Percentiles rank a stretch among this genome's conserved stretches.
Evolutionary conservation across 2,329 filamentous ascomycete species (phyloP).

Genomic region (Pseudopyrenochaeta lycopersici): DNA sequence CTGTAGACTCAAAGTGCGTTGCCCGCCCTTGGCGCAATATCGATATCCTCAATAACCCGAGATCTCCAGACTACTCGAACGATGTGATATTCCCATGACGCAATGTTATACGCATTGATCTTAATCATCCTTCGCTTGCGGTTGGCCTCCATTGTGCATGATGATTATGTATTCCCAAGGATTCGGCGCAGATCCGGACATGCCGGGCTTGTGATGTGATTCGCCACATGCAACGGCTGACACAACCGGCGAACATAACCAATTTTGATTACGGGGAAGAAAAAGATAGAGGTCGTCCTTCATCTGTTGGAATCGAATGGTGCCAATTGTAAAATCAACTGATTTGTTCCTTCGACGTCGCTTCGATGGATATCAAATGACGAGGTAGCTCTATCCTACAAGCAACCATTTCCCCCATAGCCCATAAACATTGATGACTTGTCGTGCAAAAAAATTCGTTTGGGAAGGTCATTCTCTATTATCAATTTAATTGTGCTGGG

Average conservation of each 20-base stretch:
- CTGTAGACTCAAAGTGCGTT: no score
- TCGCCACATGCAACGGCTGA: not conserved
- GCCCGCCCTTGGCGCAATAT: not conserved
- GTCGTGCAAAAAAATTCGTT: no score
- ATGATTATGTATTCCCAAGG: not conserved
- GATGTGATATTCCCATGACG: not conserved
- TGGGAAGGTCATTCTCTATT: no score
- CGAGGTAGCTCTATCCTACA: no score
- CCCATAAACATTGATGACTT: no score
- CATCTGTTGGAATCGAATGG: no score
- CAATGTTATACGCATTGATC: not conserved
- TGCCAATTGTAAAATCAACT: no score
- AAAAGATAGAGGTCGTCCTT: no score
- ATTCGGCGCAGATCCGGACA: not conserved
- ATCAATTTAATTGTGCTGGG: not conserved
- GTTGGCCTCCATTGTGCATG: not conserved
- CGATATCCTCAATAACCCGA: not conserved
- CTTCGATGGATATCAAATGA: no score
- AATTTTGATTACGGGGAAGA: not conserved
- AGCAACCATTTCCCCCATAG: no score
- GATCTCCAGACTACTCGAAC: not conserved
- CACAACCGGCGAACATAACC: not conserved
- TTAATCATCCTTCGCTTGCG: slow-evolving; percentile 3
- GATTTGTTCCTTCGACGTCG: no score
- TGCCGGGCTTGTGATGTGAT: not conserved